Evolutionary conservation across 208 protist species (phyloP).

Genomic region (Naegleria fowleri): DNA sequence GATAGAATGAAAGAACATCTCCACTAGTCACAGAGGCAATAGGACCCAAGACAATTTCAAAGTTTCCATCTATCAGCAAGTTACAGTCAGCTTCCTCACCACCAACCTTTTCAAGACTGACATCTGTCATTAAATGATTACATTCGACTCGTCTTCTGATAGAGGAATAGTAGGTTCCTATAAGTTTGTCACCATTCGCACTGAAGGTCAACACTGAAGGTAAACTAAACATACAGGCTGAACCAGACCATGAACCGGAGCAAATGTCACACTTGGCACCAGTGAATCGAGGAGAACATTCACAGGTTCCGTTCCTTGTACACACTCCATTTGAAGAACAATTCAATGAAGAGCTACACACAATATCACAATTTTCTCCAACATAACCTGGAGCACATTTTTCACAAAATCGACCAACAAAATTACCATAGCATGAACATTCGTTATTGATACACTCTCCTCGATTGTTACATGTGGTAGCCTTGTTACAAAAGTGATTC

Average conservation of each 20-base stretch:
- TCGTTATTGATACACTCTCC: neutral
- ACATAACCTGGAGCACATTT: neutral
- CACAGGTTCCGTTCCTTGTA: neutral
- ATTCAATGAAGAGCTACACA: neutral
- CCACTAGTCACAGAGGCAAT: neutral
- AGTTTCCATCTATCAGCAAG: neutral
- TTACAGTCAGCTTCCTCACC: no score
- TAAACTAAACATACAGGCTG: neutral
- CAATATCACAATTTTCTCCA: neutral
- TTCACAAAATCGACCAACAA: neutral
- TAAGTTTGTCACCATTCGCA: neutral
- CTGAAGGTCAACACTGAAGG: neutral
- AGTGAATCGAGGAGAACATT: neutral
- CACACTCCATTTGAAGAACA: neutral
- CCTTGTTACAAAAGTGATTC: neutral
- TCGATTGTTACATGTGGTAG: neutral
- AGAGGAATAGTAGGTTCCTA: neutral
- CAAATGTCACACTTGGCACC: neutral
- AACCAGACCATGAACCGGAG: neutral
- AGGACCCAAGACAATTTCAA: neutral
- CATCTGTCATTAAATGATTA: neutral
- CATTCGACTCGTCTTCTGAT: neutral
- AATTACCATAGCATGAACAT: neutral
- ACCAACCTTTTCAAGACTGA: neutral
- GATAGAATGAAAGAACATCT: neutral